Evolutionary conservation across 1,284 basidiomycete genomes (phyloP), one percentile per base, ranked within the genome.

Genomic region (Austropuccinia psidii): DNA sequence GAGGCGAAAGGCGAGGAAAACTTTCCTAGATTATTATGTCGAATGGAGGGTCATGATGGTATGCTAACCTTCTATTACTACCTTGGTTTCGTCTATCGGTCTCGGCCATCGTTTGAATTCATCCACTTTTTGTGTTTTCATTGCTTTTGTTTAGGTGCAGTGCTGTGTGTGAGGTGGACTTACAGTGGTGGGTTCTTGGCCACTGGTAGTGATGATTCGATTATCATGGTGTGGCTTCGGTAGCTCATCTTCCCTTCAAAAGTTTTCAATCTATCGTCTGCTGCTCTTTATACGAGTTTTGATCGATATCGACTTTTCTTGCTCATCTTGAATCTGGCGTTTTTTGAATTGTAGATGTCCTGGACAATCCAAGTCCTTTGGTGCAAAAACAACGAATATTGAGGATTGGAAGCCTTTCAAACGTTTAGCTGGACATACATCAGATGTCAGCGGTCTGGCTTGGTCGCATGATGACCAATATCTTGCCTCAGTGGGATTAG

Each of bases 211-310:
- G 95, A 98, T 81, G 95, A 99, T 80, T 88, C 89, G 77, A 90
- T 96, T 76, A 87, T 95, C 29, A 90, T 98, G 87, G 88, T 99
- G 66, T 99, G 95, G 95, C 92, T 95, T 79, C 85, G 95, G 50
- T 94, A 98, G 81, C 90, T 61, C 9, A n/a, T 76, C 33, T 47
- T 39, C 45, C n/a, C 45, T 45, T 50, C 24, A 6, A 15, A 52
- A 27, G 41, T 60, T 31, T 21, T 43, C 9, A 21, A 57, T 52
- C 41, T 24, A n/a, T 33, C 21, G 58, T 21, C n/a, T 43, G 47
- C 35, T n/a, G 50, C 41, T 37, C 43, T 57, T 33, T 57, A 55
- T 55, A 5, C 17, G 4, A 11, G 11, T 35, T 21, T 37, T 27
- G 39, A 41, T 33, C 68, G 58, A 29, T 24, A 61, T 37, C 35